These are phyloP conservation scores for Colletotrichum sp. DNA, from an alignment of 2,329 filamentous ascomycete species.

Conservation along the genomic window DNA sequence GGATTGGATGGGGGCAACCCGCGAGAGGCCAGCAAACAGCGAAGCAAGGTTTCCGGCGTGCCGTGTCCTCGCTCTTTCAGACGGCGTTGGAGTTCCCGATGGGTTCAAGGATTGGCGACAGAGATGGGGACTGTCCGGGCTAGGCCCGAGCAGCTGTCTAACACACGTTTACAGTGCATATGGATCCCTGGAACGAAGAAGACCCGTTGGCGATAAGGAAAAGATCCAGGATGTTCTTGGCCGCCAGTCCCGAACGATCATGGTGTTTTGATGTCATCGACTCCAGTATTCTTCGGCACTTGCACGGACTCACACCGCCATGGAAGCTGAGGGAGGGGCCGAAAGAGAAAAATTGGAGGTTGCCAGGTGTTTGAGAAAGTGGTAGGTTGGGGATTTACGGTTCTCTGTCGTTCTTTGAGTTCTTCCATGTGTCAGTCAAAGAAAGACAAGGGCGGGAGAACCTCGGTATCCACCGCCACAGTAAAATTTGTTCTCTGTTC, in stretches of 20 bases:
- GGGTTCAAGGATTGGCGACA: background rate
- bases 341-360: background rate
- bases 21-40: background rate
- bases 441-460: background rate
- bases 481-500: background rate
- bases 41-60: background rate
- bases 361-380: background rate
- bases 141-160: background rate
- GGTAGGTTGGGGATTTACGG: background rate
- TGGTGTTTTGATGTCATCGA: constrained; percentile 18
- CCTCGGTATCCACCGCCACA: background rate
- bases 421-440: background rate
- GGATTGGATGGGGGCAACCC: background rate
- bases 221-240: background rate
- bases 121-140: background rate
- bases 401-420: background rate
- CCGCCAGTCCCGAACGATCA: background rate
- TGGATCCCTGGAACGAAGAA: background rate
- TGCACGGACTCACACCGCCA: constrained; percentile 10
- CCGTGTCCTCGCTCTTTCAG: background rate
- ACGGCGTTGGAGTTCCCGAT: background rate
- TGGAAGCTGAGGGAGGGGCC: background rate
- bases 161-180: background rate
- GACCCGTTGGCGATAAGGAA: background rate
- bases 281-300: constrained; percentile 14